Evolutionary conservation across 148 eudicot genomes (phyloP).

Genomic region (Amaranthus hypochondriacus): DNA sequence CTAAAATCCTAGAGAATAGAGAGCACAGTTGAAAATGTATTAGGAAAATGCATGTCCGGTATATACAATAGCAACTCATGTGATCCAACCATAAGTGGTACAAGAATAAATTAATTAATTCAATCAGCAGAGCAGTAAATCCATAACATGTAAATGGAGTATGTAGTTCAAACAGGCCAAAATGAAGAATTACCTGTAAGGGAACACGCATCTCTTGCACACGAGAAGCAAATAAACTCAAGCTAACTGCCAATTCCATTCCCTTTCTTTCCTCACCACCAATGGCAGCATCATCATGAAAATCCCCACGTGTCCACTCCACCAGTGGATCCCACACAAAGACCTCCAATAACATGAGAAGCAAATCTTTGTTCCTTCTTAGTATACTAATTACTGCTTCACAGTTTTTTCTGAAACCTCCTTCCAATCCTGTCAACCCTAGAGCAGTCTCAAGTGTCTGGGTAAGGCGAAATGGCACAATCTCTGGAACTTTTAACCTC

Average conservation of each 20-base stretch:
- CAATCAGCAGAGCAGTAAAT: neutral
- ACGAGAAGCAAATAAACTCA: constrained; percentile 97
- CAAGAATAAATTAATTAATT: neutral
- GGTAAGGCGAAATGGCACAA: constrained; percentile 96
- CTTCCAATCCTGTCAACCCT: constrained; percentile 90
- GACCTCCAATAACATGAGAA: constrained; percentile 86
- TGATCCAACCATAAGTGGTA: neutral
- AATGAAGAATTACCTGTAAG: constrained; percentile 61
- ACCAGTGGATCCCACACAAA: constrained; percentile 99
- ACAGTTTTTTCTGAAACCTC: constrained; percentile 87
- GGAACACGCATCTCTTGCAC: constrained; percentile 98
- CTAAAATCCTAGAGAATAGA: neutral
- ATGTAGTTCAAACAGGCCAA: neutral
- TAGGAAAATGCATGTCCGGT: neutral
- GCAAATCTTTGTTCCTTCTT: constrained; percentile 76
- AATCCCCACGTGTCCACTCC: constrained; percentile 98
- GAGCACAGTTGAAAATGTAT: neutral
- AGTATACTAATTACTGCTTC: constrained; percentile 85
- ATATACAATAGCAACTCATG: neutral
- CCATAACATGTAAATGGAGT: constrained; percentile 10
- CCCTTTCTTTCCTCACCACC: constrained; percentile 99
- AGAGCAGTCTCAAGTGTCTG: constrained; percentile 93
- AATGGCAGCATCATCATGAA: constrained; percentile 94
- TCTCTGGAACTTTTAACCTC: constrained; percentile 91
- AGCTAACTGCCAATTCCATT: constrained; percentile 98